Percentiles rank a stretch among this genome's conserved stretches.
Evolutionary conservation across 257 asterid species (phyloP).

Genomic region (Nicotiana benthamiana): DNA sequence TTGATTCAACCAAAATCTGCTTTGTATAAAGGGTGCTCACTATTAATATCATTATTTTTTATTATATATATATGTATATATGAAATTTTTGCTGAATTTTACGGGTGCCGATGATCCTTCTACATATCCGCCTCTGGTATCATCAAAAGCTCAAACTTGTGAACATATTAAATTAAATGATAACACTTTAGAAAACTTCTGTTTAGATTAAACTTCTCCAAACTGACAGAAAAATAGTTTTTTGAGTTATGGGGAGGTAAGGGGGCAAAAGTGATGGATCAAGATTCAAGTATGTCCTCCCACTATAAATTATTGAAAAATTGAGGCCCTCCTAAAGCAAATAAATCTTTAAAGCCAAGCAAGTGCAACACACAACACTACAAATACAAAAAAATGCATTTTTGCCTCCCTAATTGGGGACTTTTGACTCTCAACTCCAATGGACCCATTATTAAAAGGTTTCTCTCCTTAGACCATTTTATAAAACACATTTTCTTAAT

Average conservation of each 20-base stretch:
- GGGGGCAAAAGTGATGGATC: background rate
- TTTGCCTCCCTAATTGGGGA: constrained; percentile 2
- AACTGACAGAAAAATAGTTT: background rate
- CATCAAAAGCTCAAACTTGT: background rate
- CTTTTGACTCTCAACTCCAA: background rate
- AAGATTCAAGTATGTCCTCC: constrained; percentile 7
- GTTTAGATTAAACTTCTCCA: too few species aligned
- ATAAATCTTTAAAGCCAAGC: constrained; percentile 22
- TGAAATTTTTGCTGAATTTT: too few species aligned
- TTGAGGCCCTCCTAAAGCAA: background rate
- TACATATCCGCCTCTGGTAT: too few species aligned
- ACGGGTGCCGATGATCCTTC: too few species aligned
- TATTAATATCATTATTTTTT: too few species aligned
- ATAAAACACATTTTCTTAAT: background rate
- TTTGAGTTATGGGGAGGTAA: background rate
- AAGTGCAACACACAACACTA: constrained; percentile 7
- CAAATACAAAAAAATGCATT: background rate
- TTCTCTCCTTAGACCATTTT: background rate
- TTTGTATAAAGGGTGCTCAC: too few species aligned
- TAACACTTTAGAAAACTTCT: background rate
- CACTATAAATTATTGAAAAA: background rate
- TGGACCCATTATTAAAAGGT: background rate
- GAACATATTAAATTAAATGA: background rate
- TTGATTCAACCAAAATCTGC: too few species aligned
- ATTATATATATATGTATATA: too few species aligned